phyloP scores from a whole-genome alignment of 306 rosid genomes.

The Castanea crenata region DNA sequence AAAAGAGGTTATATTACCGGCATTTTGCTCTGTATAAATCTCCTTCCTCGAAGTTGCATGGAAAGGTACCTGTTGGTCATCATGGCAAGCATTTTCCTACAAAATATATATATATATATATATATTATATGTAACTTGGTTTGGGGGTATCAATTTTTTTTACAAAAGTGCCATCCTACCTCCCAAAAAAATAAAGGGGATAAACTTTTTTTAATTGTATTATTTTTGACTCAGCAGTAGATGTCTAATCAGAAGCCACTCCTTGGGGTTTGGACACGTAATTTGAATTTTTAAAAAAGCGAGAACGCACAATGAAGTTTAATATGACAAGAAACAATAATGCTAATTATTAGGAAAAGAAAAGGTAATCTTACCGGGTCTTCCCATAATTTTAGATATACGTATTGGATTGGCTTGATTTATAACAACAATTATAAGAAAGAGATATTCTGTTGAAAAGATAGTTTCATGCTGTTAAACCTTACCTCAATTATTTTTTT shows the following conservation, averaged over 20 bases:
- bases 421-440: no score
- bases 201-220: not conserved
- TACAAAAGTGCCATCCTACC: not conserved
- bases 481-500: no score
- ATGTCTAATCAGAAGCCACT: not conserved
- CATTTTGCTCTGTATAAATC: constrained; percentile 5
- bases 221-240: not conserved
- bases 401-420: no score
- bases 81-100: constrained; percentile 21
- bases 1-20: not conserved
- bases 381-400: no score
- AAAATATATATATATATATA: not conserved
- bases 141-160: not conserved
- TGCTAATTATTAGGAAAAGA: no score
- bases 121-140: no score
- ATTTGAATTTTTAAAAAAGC: not conserved
- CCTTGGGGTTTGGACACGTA: not conserved
- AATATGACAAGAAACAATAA: no score
- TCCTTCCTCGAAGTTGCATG: constrained; percentile 67
- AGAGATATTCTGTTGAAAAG: no score
- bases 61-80: constrained; percentile 35
- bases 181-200: no score
- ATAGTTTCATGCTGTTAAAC: no score
- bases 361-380: no score
- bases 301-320: no score